These are phyloP conservation scores for Talaromyces sp. DNA, from an alignment of 2,329 filamentous ascomycete species.

Conservation along the genomic window DNA sequence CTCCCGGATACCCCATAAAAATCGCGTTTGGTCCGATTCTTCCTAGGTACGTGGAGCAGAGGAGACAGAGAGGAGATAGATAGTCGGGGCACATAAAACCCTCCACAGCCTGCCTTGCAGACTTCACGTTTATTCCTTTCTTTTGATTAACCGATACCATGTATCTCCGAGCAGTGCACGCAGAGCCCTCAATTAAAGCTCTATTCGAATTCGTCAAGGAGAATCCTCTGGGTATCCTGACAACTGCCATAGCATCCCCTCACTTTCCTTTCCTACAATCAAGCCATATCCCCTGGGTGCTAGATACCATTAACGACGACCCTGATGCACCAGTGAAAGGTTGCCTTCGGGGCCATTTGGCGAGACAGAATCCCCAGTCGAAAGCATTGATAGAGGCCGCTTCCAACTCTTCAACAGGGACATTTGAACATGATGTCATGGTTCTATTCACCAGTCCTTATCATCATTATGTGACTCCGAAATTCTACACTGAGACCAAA, in stretches of 20 bases:
- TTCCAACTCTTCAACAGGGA: too few species aligned
- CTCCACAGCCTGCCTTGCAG: too few species aligned
- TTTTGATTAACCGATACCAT: constrained; percentile 32
- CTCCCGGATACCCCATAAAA: too few species aligned
- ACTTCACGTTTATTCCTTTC: too few species aligned
- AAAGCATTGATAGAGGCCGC: constrained; percentile 54
- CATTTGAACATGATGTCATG: constrained; percentile 42
- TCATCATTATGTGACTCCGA: constrained; percentile 64
- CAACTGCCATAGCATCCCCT: constrained; percentile 40
- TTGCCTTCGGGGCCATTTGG: constrained; percentile 57
- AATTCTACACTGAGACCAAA: constrained; percentile 65
- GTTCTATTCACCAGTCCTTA: constrained; percentile 56
- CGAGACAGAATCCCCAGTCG: constrained; percentile 59
- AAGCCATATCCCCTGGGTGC: constrained; percentile 58
- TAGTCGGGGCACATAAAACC: too few species aligned
- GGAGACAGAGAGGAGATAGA: too few species aligned
- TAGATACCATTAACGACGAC: constrained; percentile 39
- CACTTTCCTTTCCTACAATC: constrained; percentile 48
- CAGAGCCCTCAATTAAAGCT: constrained; percentile 45
- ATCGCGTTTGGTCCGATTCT: too few species aligned
- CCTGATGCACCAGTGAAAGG: too few species aligned
- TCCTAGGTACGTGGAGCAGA: too few species aligned
- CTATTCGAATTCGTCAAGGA: constrained; percentile 52
- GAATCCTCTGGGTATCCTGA: constrained; percentile 60
- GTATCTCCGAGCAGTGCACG: constrained; percentile 55